A percentile compares a stretch with the other conserved stretches of the same genome.
phyloP scores from a whole-genome alignment of 2,329 filamentous ascomycete species.

The Penicillium sp. region DNA sequence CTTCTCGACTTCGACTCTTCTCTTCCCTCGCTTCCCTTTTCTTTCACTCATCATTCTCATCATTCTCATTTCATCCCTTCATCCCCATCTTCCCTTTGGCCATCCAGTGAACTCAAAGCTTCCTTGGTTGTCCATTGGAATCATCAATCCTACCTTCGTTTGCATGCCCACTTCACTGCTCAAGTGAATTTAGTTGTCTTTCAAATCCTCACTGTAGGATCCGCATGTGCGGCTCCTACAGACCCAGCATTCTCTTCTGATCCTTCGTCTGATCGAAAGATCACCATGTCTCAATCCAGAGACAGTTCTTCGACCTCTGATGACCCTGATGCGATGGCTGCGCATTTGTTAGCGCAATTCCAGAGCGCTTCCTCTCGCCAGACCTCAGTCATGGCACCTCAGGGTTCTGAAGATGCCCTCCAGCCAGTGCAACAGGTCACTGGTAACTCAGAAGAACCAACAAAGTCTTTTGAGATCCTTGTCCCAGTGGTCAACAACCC shows the following conservation, averaged over 20 bases:
- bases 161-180: background rate
- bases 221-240: background rate
- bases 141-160: background rate
- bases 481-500: constrained; percentile 30
- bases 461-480: constrained; percentile 22
- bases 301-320: background rate
- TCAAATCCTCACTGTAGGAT: background rate
- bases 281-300: constrained; percentile 2
- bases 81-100: background rate
- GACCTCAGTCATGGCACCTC: background rate
- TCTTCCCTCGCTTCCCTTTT: background rate
- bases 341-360: constrained; percentile 8
- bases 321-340: constrained; percentile 7
- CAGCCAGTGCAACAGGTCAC: background rate
- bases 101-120: background rate
- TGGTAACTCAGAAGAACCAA: background rate
- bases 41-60: background rate
- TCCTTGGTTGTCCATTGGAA: background rate
- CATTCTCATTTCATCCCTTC: background rate
- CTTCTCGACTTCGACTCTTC: background rate
- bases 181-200: background rate
- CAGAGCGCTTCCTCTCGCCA: background rate
- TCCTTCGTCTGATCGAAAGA: background rate
- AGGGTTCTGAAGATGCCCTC: background rate
- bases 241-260: background rate